These are phyloP conservation scores for Phalaenopsis hybrid DNA, from an alignment of 116 monocot genomes.

Conservation along the genomic window DNA sequence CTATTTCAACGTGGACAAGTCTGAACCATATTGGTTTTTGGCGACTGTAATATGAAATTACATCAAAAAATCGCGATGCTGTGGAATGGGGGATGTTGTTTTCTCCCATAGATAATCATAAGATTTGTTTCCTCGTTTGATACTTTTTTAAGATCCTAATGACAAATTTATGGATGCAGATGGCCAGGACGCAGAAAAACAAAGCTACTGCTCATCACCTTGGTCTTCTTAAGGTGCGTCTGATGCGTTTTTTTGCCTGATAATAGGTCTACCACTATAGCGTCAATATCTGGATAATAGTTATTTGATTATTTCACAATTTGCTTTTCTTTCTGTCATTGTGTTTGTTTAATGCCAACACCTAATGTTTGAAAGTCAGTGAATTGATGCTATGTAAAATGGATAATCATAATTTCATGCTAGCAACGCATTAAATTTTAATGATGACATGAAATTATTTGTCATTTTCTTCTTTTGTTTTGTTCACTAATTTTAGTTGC, in stretches of 20 bases:
- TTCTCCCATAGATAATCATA: background rate
- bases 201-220: conserved; percentile 98
- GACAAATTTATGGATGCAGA: conserved; percentile 34
- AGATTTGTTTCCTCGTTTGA: background rate
- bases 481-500: background rate
- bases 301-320: background rate
- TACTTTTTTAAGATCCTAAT: conserved; percentile 1
- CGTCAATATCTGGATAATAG: background rate
- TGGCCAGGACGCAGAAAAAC: conserved; percentile 96
- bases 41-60: background rate
- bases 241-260: background rate
- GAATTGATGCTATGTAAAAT: background rate
- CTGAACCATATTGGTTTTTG: background rate
- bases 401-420: background rate
- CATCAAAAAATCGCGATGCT: background rate
- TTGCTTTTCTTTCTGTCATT: background rate
- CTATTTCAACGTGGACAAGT: background rate
- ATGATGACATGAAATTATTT: background rate
- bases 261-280: background rate
- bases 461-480: background rate
- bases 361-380: background rate
- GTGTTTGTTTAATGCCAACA: background rate
- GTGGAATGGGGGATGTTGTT: background rate
- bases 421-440: background rate
- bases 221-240: conserved; percentile 78